Conservation (phyloP, 805 yeast genomes). For the Zygosaccharomyces kombuchaensis region DNA sequence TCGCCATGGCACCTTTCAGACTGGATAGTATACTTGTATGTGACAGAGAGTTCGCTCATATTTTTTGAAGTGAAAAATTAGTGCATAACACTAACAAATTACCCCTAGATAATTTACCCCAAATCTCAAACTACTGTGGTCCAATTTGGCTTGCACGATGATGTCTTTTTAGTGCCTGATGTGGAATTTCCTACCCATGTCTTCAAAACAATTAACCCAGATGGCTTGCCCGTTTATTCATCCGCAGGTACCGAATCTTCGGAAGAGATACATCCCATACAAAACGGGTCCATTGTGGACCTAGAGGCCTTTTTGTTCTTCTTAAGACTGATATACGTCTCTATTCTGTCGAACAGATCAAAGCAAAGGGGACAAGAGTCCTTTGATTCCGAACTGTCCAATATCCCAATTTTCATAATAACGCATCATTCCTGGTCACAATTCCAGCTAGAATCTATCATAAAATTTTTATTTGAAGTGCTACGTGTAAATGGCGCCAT, state of each 20-base stretch:
- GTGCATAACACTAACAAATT: conserved; percentile 16
- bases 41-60: background rate
- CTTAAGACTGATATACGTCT: conserved; percentile 44
- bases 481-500: conserved; percentile 70
- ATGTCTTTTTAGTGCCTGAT: conserved; percentile 62
- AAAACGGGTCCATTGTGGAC: conserved; percentile 59
- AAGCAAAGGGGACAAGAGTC: conserved; percentile 27
- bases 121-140: conserved; percentile 74
- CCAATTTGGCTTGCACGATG: conserved; percentile 71
- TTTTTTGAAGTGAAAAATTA: background rate
- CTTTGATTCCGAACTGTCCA: conserved; percentile 32
- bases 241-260: conserved; percentile 35
- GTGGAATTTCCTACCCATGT: conserved; percentile 75
- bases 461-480: conserved; percentile 71
- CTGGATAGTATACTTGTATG: conserved; percentile 30
- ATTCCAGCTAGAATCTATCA: conserved; percentile 58
- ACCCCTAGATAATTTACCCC: conserved; percentile 56
- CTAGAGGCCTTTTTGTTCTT: conserved; percentile 66
- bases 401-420: conserved; percentile 66
- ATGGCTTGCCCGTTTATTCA: conserved; percentile 32
- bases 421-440: conserved; percentile 69
- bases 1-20: conserved; percentile 31
- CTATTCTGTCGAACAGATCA: conserved; percentile 35
- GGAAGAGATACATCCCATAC: conserved; percentile 53
- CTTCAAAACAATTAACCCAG: conserved; percentile 40